These are phyloP conservation scores for Verticillium albo-atrum DNA, from an alignment of 2,329 filamentous ascomycete species.

Conservation along the genomic window DNA sequence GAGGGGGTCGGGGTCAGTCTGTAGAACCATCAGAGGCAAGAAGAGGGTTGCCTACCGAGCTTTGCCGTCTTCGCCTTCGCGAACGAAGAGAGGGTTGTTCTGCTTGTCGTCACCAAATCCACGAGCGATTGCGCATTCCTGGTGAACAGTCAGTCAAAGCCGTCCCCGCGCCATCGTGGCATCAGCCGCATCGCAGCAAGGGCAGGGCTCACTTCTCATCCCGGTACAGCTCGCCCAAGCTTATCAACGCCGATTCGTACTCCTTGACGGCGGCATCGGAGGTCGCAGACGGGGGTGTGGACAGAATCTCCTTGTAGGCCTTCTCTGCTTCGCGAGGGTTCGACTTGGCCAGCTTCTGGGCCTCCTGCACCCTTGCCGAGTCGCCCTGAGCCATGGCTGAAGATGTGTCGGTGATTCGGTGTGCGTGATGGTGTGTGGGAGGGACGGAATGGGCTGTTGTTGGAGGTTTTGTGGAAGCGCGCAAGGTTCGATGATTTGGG, in stretches of 20 bases:
- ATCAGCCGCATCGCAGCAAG: neutral
- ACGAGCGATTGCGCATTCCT: constrained; percentile 82
- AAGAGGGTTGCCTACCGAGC: constrained; percentile 62
- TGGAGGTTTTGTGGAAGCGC: neutral
- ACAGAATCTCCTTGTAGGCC: constrained; percentile 85
- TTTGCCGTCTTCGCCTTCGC: constrained; percentile 99
- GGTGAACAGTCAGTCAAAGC: constrained; percentile 6
- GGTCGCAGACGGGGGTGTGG: constrained; percentile 76
- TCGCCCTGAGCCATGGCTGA: constrained; percentile 51
- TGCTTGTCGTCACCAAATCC: constrained; percentile 83
- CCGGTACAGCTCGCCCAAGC: constrained; percentile 86
- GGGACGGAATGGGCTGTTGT: neutral
- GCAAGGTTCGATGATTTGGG: neutral
- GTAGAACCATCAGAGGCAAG: neutral
- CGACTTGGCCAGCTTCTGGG: constrained; percentile 75
- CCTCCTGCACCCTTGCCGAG: constrained; percentile 74
- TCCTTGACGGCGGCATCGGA: constrained; percentile 82
- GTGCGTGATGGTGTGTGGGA: constrained; percentile 15
- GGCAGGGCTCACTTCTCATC: constrained; percentile 65
- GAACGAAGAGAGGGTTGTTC: constrained; percentile 89
- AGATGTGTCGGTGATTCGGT: constrained; percentile 14
- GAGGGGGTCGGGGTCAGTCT: constrained; percentile 2
- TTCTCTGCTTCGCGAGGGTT: constrained; percentile 80
- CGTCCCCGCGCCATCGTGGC: neutral
- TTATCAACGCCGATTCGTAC: constrained; percentile 85